These are phyloP conservation scores for Globisporangium canariense DNA, from an alignment of 352 stramenopile species.

Conservation along the genomic window DNA sequence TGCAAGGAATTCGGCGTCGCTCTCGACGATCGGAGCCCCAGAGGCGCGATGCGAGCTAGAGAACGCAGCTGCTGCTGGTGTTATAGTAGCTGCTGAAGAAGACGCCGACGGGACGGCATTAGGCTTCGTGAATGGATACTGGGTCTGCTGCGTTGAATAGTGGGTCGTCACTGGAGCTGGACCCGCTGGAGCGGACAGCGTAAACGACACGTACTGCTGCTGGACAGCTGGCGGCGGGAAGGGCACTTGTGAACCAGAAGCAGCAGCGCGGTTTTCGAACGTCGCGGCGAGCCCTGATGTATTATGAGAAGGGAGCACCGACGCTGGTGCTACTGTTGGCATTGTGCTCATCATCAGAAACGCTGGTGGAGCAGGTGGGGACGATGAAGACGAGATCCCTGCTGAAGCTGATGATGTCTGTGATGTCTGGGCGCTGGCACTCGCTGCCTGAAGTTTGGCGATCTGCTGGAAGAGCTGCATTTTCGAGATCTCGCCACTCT, in stretches of 20 bases:
- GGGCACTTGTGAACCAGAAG: neutral
- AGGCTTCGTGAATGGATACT: neutral
- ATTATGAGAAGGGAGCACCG: constrained; percentile 5
- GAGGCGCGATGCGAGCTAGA: neutral
- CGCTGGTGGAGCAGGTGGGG: neutral
- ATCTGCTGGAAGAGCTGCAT: constrained; percentile 85
- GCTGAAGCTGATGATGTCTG: neutral
- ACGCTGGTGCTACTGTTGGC: constrained; percentile 5
- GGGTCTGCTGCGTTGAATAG: neutral
- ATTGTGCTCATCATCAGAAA: neutral
- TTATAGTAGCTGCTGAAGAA: neutral
- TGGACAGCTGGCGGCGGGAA: neutral
- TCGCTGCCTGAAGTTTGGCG: constrained; percentile 51
- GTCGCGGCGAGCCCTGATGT: neutral
- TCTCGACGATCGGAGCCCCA: constrained; percentile 27
- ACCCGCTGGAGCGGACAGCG: neutral
- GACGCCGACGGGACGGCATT: neutral
- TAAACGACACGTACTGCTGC: constrained; percentile 5
- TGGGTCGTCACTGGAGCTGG: neutral
- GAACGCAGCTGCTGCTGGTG: neutral
- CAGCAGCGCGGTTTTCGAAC: neutral
- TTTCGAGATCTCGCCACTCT: constrained; percentile 81
- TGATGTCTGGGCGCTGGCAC: neutral
- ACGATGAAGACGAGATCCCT: neutral
- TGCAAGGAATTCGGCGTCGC: constrained; percentile 44